Evolutionary conservation across 2,329 filamentous ascomycete genomes (phyloP).

Genomic region (Penicillium janthinellum): DNA sequence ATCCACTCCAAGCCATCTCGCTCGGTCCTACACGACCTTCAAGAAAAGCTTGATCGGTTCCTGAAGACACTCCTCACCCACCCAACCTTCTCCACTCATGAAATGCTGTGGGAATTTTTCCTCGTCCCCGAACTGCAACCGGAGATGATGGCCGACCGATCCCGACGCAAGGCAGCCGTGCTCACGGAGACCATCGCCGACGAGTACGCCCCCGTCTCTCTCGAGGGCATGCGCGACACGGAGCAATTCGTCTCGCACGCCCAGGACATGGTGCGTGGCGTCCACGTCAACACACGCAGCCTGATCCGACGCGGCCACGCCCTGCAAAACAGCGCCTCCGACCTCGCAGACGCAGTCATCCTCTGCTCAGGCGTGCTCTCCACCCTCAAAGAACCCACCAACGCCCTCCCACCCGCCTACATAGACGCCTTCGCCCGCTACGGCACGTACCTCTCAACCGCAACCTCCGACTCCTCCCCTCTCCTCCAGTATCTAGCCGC

Average conservation of each 20-base stretch:
- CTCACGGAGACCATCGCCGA: constrained; percentile 83
- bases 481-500: constrained; percentile 72
- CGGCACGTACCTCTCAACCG: constrained; percentile 62
- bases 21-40: constrained; percentile 82
- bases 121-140: constrained; percentile 91
- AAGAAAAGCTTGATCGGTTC: constrained; percentile 83
- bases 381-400: constrained; percentile 51
- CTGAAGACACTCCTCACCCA: constrained; percentile 83
- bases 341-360: constrained; percentile 46
- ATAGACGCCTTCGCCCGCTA: constrained; percentile 72
- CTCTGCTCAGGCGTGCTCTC: constrained; percentile 51
- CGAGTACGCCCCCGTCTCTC: constrained; percentile 75
- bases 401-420: constrained; percentile 70
- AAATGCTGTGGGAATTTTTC: constrained; percentile 99
- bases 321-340: constrained; percentile 63
- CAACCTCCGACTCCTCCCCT: constrained; percentile 69
- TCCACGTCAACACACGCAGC: constrained; percentile 80
- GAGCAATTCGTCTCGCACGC: constrained; percentile 92
- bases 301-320: constrained; percentile 78
- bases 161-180: constrained; percentile 79
- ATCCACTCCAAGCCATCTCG: constrained; percentile 90
- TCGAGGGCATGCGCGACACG: constrained; percentile 77
- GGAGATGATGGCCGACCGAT: constrained; percentile 86
- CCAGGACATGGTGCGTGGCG: constrained; percentile 80
- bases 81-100: constrained; percentile 91